Evolutionary conservation across 495 filamentous ascomycete species (phyloP).

Genomic region (Penicillium pancosmium): DNA sequence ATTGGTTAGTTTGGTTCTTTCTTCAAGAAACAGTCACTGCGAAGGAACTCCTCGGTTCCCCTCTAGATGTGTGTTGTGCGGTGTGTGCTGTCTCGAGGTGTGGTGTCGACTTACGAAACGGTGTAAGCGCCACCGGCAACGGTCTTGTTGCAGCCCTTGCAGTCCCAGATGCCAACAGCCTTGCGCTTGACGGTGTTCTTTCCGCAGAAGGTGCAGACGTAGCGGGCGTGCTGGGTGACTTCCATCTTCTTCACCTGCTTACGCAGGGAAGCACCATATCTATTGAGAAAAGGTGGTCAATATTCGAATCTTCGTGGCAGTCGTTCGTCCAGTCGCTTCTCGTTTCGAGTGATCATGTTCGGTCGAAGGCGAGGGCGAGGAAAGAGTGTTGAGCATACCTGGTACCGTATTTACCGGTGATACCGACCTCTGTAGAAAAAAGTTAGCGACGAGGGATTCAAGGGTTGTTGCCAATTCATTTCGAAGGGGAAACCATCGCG

Average conservation of each 20-base stretch:
- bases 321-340: conserved; percentile 18
- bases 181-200: conserved; percentile 92
- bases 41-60: neutral
- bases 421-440: conserved; percentile 72
- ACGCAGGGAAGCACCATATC: conserved; percentile 99
- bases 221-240: conserved; percentile 93
- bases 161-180: conserved; percentile 95
- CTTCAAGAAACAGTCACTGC: neutral
- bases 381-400: conserved; percentile 53
- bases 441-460: conserved; percentile 37
- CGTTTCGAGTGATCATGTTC: conserved; percentile 26
- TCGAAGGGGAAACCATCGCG: neutral
- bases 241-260: conserved; percentile 99
- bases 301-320: conserved; percentile 23
- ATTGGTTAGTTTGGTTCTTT: neutral
- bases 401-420: conserved; percentile 72
- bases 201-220: conserved; percentile 89
- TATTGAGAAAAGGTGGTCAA: conserved; percentile 39
- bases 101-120: conserved; percentile 77
- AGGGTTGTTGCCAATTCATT: neutral
- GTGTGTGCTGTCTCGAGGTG: neutral
- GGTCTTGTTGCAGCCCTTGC: conserved; percentile 89
- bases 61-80: neutral
- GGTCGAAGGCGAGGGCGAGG: conserved; percentile 28
- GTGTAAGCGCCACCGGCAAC: conserved; percentile 96